Base-by-base conservation (phyloP, 192 early-diverging fungal genomes). In the Podila clonocystis region DNA sequence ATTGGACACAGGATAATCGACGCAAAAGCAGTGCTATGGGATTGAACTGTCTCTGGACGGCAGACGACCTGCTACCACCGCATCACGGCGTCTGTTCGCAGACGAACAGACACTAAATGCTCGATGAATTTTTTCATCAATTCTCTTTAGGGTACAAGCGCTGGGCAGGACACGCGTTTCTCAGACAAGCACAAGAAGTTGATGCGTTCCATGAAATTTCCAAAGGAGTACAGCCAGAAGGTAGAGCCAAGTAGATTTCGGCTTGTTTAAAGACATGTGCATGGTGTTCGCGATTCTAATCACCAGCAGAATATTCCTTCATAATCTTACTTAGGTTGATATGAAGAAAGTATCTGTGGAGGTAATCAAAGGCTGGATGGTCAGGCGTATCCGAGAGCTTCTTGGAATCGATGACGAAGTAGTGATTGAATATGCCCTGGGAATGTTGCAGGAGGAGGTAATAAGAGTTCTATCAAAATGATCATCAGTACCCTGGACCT, bases 361-460 rank as follows among this genome's bases (percentile, higher is more conserved):
- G 0, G 94, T 95, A 5, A 91, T 99, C 22, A 92, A 91, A 77
- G 94, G 92, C 2, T 99, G 98, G 98, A 92, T 99, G 52, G 84
- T 90, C 0, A 83, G 83, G 64, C 88, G 88, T 71, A 84, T 97
- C 22, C 87, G 84, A 50, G 85, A 93, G 31, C 72, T 96, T 9
- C 87, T 99, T 33, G 96, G 95, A 3, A 87, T 97, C 31, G 98
- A 99, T 60, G 98, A 99, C 75, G 98, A 99, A 67, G 91, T 99
- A 24, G 86, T 98, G 6, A 88, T 95, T 62, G 94, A 97, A 50
- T 97, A 92, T 79, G 86, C 97, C 4, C 91, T 93, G 67, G 91
- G 91, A 33, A 87, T 97, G 82, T 86, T 99, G 36, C 93, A 97
- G 68, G 91, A 91, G 29, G 68, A 85, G 72, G 73, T 48, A 20